Conservation (phyloP, 1,139 yeast species). For the Chernovozyma aurita region DNA sequence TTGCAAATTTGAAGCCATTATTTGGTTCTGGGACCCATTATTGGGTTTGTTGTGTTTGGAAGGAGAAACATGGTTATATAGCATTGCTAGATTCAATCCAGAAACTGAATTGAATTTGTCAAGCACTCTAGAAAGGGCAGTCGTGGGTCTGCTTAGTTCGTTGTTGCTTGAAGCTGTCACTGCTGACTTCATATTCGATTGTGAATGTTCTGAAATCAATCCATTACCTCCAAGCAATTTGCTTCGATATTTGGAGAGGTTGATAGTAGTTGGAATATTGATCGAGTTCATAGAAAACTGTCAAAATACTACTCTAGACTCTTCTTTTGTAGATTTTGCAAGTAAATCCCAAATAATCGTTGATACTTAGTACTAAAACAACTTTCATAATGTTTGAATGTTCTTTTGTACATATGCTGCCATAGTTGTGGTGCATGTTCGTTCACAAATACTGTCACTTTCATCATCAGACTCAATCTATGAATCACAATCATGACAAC, state of each 20-base stretch:
- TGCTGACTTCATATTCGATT: background rate
- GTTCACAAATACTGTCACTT: too few relatives aligned
- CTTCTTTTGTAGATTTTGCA: background rate
- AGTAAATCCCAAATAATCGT: too few relatives aligned
- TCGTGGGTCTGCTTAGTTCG: conserved; percentile 22
- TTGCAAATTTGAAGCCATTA: conserved; percentile 16
- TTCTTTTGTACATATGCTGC: too few relatives aligned
- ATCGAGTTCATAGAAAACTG: background rate
- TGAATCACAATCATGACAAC: too few relatives aligned
- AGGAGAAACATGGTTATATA: conserved; percentile 2
- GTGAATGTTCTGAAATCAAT: background rate
- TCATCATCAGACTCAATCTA: too few relatives aligned
- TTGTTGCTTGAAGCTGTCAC: conserved; percentile 1
- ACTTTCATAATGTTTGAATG: too few relatives aligned
- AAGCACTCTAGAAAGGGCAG: conserved; percentile 26
- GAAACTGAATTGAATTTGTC: conserved; percentile 22
- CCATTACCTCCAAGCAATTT: background rate
- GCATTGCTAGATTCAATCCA: conserved; percentile 7
- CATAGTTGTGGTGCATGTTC: background rate
- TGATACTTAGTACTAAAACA: too few relatives aligned
- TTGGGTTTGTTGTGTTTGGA: background rate
- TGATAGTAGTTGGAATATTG: background rate
- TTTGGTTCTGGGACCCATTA: conserved; percentile 1
- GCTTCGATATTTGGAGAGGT: background rate
- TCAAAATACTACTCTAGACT: background rate